phyloP scores from a whole-genome alignment of 2,329 filamentous ascomycete species.

The Trichophyton verrucosum region DNA sequence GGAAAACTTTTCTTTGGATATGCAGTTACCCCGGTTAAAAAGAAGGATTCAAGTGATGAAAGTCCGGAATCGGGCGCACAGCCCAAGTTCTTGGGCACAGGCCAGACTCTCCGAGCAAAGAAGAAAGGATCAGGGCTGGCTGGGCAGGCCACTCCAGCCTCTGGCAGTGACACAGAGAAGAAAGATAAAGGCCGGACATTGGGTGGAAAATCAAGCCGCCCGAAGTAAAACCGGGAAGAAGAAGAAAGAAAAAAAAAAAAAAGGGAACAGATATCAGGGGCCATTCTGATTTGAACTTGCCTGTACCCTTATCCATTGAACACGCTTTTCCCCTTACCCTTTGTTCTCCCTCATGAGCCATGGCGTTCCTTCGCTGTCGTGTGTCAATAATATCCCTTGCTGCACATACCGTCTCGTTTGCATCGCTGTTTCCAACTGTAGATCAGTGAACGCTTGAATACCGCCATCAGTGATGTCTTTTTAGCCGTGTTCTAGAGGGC shows the following conservation, averaged over 20 bases:
- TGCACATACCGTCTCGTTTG: too few relatives aligned
- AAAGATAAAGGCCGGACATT: constrained; percentile 12
- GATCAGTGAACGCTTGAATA: too few relatives aligned
- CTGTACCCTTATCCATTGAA: background rate
- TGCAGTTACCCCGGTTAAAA: constrained; percentile 77
- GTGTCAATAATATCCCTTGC: background rate
- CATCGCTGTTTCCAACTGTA: too few relatives aligned
- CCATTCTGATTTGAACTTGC: background rate
- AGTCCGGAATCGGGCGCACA: constrained; percentile 46
- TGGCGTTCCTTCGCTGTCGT: too few relatives aligned
- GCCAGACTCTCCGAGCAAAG: constrained; percentile 60
- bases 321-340: background rate
- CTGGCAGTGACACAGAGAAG: constrained; percentile 24
- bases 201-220: background rate
- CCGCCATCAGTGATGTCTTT: too few relatives aligned
- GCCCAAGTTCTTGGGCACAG: constrained; percentile 71
- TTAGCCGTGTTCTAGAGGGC: too few relatives aligned
- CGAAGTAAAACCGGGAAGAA: background rate
- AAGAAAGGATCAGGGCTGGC: constrained; percentile 43
- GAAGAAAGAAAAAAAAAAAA: too few relatives aligned
- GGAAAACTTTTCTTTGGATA: constrained; percentile 97
- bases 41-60: constrained; percentile 51
- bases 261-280: background rate
- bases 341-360: too few relatives aligned
- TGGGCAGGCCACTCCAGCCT: constrained; percentile 23